These are phyloP conservation scores for Osmanthus fragrans DNA, from an alignment of 257 asterid species.

Conservation along the genomic window DNA sequence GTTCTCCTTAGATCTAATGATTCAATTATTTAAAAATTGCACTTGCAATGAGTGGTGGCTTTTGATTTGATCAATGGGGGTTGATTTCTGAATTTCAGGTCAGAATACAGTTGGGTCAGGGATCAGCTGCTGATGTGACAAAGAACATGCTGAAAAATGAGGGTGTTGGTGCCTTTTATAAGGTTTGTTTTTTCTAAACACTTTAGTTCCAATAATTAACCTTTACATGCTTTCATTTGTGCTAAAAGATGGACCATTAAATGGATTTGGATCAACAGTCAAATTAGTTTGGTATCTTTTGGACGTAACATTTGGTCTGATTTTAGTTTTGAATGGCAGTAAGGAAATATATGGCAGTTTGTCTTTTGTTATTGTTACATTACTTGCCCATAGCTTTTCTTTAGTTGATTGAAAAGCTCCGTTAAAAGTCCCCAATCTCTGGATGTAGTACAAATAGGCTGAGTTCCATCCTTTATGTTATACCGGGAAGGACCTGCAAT, in stretches of 20 bases:
- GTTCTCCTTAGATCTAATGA: constrained; percentile 25
- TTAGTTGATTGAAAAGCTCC: neutral
- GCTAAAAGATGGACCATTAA: constrained; percentile 1
- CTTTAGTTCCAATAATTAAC: neutral
- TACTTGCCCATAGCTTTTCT: neutral
- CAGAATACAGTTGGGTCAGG: constrained; percentile 94
- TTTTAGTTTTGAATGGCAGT: neutral
- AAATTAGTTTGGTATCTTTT: neutral
- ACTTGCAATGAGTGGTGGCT: constrained; percentile 16
- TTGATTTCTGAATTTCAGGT: constrained; percentile 50
- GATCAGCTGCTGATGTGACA: constrained; percentile 75
- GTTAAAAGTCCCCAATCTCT: neutral
- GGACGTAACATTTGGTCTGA: neutral
- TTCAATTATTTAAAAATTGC: neutral
- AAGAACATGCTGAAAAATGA: constrained; percentile 64
- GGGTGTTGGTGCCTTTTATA: neutral
- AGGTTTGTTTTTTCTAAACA: neutral
- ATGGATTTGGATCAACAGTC: neutral
- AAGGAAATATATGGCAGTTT: neutral
- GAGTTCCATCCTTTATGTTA: neutral
- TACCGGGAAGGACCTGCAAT: neutral
- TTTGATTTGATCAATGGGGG: constrained; percentile 19
- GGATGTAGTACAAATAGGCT: neutral
- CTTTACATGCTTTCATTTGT: neutral
- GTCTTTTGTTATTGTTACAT: neutral